These are phyloP conservation scores for Rhizodiscina lignyota DNA, from an alignment of 495 filamentous ascomycete species.

Conservation along the genomic window DNA sequence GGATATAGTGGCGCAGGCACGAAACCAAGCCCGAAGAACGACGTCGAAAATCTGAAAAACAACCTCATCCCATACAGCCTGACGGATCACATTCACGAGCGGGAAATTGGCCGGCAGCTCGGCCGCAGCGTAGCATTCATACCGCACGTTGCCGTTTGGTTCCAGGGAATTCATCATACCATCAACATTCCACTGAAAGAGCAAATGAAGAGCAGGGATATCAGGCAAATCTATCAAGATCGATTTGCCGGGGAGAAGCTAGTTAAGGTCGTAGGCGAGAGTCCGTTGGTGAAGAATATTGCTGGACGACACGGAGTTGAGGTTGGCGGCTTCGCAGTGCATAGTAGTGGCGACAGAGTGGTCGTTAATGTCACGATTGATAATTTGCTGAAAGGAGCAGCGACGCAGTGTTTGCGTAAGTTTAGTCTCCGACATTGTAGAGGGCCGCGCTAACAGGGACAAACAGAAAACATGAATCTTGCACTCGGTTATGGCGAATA, in stretches of 20 bases:
- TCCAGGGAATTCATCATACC: slow-evolving; percentile 88
- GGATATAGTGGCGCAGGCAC: slow-evolving; percentile 95
- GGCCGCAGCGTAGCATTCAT: slow-evolving; percentile 70
- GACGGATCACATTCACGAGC: slow-evolving; percentile 93
- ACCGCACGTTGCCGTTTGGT: slow-evolving; percentile 93
- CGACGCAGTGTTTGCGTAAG: slow-evolving; percentile 87
- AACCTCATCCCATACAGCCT: slow-evolving; percentile 89
- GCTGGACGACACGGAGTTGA: slow-evolving; percentile 82
- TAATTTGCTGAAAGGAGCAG: slow-evolving; percentile 91
- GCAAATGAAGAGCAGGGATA: slow-evolving; percentile 75
- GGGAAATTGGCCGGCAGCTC: slow-evolving; percentile 69
- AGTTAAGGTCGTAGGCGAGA: slow-evolving; percentile 80
- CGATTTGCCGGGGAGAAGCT: slow-evolving; percentile 90
- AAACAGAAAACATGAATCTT: slow-evolving; percentile 91
- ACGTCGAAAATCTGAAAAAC: slow-evolving; percentile 69
- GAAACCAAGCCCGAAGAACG: slow-evolving; percentile 91
- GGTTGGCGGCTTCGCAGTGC: slow-evolving; percentile 88
- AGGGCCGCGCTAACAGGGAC: slow-evolving; percentile 2
- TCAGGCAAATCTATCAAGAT: slow-evolving; percentile 89
- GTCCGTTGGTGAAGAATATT: slow-evolving; percentile 76
- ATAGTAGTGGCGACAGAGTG: slow-evolving; percentile 72
- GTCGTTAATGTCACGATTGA: slow-evolving; percentile 97
- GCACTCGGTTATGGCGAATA: slow-evolving; percentile 86
- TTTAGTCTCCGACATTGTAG: slow-evolving; percentile 1
- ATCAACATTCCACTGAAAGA: slow-evolving; percentile 77